Conservation (phyloP, 2,329 filamentous ascomycete species). For the Chalaropsis thielavioides region DNA sequence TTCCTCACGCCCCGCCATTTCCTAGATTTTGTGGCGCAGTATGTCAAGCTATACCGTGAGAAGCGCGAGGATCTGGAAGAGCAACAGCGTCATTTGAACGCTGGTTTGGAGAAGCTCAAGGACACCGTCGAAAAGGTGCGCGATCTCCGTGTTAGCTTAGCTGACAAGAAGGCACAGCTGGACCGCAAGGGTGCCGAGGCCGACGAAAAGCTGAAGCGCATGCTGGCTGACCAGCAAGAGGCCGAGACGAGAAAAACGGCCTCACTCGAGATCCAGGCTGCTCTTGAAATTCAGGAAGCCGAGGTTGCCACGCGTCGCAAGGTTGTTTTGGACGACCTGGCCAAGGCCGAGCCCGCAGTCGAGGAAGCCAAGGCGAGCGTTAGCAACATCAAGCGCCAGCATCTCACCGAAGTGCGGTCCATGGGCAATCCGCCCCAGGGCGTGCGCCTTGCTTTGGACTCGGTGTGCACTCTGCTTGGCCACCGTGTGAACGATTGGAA, state of each 20-base stretch:
- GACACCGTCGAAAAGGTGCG: conserved; percentile 97
- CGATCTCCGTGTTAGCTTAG: conserved; percentile 77
- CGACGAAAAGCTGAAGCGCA: conserved; percentile 91
- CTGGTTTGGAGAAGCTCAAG: conserved; percentile 89
- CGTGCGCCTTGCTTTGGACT: conserved; percentile 83
- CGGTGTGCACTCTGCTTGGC: conserved; percentile 88
- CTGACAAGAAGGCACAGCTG: conserved; percentile 85
- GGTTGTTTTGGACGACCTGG: conserved; percentile 76
- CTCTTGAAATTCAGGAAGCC: conserved; percentile 75
- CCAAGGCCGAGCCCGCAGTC: conserved; percentile 83
- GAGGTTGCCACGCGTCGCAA: conserved; percentile 72
- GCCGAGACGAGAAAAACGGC: conserved; percentile 81
- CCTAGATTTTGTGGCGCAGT: conserved; percentile 94
- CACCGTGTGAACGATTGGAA: conserved; percentile 89
- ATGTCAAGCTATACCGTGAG: conserved; percentile 92
- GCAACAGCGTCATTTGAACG: conserved; percentile 94
- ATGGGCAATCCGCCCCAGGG: conserved; percentile 87
- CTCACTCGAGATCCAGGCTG: conserved; percentile 76
- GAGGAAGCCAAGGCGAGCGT: conserved; percentile 88
- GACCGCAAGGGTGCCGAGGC: conserved; percentile 90
- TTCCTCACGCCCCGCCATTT: conserved; percentile 95
- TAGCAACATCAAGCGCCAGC: conserved; percentile 94
- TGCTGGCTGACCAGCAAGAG: conserved; percentile 91
- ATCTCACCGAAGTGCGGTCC: conserved; percentile 91
- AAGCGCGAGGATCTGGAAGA: conserved; percentile 98